A percentile compares a stretch with the other conserved stretches of the same genome.
Evolutionary conservation across 2,329 filamentous ascomycete species (phyloP).

Genomic region (Neopestalotiopsis sp.): DNA sequence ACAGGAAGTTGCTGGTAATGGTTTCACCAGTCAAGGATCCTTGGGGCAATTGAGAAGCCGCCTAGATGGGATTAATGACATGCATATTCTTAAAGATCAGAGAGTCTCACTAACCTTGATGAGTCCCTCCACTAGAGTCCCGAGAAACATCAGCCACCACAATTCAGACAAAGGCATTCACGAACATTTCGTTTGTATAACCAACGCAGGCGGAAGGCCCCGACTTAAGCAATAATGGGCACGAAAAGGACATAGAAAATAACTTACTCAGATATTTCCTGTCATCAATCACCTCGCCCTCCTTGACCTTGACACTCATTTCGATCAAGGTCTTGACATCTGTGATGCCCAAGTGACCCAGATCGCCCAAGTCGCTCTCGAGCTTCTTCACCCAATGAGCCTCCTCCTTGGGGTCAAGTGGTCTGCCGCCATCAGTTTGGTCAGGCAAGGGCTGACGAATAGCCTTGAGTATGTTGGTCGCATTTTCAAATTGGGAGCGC

Average conservation of each 20-base stretch:
- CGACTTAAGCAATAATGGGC: not conserved
- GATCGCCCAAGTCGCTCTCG: not conserved
- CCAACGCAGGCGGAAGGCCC: not conserved
- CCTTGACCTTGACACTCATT: constrained; percentile 3
- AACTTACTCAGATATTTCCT: not conserved
- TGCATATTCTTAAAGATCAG: too few relatives aligned
- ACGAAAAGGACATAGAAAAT: not conserved
- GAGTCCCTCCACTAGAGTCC: not conserved
- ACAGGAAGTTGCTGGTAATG: constrained; percentile 17
- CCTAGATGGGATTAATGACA: not conserved
- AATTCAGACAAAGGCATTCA: not conserved
- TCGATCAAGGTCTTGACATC: constrained; percentile 9
- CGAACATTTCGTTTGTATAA: not conserved
- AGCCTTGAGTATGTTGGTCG: not conserved
- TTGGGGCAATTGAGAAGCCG: constrained; percentile 5
- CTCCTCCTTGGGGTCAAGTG: constrained; percentile 4
- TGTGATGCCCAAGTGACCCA: not conserved
- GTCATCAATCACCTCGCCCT: constrained; percentile 2
- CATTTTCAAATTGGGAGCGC: not conserved
- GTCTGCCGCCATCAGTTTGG: not conserved
- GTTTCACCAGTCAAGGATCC: not conserved
- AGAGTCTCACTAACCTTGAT: not conserved
- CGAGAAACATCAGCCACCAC: not conserved
- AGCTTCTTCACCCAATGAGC: constrained; percentile 2
- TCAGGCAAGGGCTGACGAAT: not conserved